phyloP scores from a whole-genome alignment of 805 yeast genomes.

The Vanderwaltozyma tropicalis region DNA sequence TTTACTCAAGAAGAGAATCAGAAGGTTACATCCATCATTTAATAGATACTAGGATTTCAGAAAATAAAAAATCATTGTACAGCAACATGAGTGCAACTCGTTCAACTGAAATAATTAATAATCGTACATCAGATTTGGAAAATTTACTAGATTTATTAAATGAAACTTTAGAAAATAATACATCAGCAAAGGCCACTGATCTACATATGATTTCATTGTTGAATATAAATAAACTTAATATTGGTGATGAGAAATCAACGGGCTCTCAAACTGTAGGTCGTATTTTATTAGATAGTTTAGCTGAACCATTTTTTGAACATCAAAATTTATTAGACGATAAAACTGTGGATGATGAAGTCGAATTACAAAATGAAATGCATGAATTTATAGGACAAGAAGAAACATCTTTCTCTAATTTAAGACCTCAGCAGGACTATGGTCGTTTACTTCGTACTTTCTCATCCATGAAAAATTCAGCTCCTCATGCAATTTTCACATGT shows the following conservation, averaged over 20 bases:
- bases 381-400: constrained; percentile 4
- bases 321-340: constrained; percentile 11
- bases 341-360: constrained; percentile 13
- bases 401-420: constrained; percentile 1
- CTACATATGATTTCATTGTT: constrained; percentile 26
- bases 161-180: constrained; percentile 25
- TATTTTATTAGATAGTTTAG: constrained; percentile 24
- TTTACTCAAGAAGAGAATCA: neutral
- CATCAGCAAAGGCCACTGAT: constrained; percentile 22
- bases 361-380: constrained; percentile 8
- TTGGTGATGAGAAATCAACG: constrained; percentile 11
- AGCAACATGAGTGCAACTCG: constrained; percentile 6
- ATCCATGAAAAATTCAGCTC: constrained; percentile 59
- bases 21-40: neutral
- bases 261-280: constrained; percentile 14
- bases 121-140: constrained; percentile 23
- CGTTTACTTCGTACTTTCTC: constrained; percentile 55
- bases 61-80: constrained; percentile 2
- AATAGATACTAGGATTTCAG: neutral
- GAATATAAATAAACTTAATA: constrained; percentile 23
- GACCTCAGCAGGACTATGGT: constrained; percentile 22
- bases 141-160: constrained; percentile 22
- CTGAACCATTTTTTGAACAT: constrained; percentile 27
- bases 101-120: constrained; percentile 12
- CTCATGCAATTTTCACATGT: constrained; percentile 82